A percentile compares a stretch with the other conserved stretches of the same genome.
Conservation (phyloP, 805 yeast genomes). For the Sugiyamaella chiloensis region DNA sequence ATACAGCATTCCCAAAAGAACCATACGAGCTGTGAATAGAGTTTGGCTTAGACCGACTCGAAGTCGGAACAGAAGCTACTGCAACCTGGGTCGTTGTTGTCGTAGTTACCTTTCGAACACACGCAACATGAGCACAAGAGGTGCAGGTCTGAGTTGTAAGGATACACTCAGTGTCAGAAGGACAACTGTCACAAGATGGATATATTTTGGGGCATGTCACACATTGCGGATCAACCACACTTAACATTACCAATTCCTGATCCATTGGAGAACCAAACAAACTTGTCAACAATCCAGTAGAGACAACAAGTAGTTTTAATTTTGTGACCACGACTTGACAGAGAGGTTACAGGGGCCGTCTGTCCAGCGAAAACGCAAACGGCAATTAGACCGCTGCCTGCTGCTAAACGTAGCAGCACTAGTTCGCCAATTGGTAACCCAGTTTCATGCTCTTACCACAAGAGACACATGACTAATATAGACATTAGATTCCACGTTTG, state of each 20-base stretch:
- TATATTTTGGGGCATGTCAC: slow-evolving; percentile 16
- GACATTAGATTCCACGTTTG: no score
- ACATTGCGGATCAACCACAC: slow-evolving; percentile 10
- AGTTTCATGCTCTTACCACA: neutral
- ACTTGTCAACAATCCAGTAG: no score
- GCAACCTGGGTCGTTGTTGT: neutral
- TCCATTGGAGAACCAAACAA: no score
- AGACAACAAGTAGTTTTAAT: neutral
- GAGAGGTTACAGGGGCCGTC: neutral
- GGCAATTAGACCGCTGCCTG: no score
- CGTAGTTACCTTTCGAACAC: slow-evolving; percentile 11
- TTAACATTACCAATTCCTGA: no score
- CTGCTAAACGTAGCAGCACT: no score
- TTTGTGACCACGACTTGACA: neutral
- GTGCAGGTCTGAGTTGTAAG: slow-evolving; percentile 20
- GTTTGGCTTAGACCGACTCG: neutral
- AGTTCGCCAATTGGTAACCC: neutral
- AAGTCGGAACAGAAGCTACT: neutral
- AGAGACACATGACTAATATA: neutral
- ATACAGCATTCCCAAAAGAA: no score
- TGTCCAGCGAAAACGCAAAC: no score
- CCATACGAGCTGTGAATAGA: neutral
- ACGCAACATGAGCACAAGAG: slow-evolving; percentile 17
- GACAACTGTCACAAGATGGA: slow-evolving; percentile 20
- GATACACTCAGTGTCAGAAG: slow-evolving; percentile 16